Evolutionary conservation across 805 yeast genomes (phyloP), one percentile per base, ranked within the genome.

Genomic region (Metschnikowia hibisci): DNA sequence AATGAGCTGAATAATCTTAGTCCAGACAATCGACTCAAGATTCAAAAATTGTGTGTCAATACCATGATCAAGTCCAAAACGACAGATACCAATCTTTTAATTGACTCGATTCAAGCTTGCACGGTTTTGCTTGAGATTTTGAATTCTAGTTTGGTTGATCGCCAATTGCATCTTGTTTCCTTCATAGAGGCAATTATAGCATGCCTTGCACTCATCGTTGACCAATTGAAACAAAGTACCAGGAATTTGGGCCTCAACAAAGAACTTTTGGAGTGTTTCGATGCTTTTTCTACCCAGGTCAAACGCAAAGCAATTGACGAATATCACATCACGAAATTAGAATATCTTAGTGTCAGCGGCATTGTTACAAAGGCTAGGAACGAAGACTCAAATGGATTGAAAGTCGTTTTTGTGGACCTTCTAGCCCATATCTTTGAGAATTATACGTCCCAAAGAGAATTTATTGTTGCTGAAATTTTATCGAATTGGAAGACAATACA

Each of bases 401-500:
- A 62, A 31, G 45, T 29, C 20, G 55, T 49, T 10, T 52, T 64
- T 30, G 54, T 70, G 26, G 54, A 61, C 9, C 48, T 74, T n/a
- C 32, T 29, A 34, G 66, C 13, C 54, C 58, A 41, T 31, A 63
- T 80, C 9, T 80, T 77, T 54, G 53, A 56, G 28, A 57, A 54
- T 14, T 56, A 69, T 38, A 61, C 66, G 1, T 74, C 71, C 32
- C 95, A 87, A 53, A 63, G 85, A 43, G 61, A 62, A 1, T 83
- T 81, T 54, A 70, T 87, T 4, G 52, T 86, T 6, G 75, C 75
- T 41, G 93, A 87, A 56, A 52, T 84, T 2, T 52, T 83, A 10
- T 61, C 72, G 2, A 75, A 74, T 42, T 62, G 81, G 41, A 78
- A 76, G 36, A 31, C n/a, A 7, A 35, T 35, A 8, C 39, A 26